Base-by-base conservation (phyloP, 768 basidiomycete genomes). In the Russula sp. region DNA sequence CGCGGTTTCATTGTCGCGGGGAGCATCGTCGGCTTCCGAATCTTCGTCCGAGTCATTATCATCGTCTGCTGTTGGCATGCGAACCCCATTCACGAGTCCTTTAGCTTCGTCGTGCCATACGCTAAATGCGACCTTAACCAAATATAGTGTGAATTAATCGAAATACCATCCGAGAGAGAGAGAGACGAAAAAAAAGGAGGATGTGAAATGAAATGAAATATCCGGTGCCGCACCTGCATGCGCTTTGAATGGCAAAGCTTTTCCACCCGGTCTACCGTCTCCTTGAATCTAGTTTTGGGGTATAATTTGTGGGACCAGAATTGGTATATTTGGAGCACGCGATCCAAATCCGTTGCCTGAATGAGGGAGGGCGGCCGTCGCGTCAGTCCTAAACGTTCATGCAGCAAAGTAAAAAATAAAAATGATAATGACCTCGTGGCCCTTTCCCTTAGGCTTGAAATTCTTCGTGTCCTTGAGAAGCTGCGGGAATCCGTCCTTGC, bases 281-380 rank as follows among this genome's bases (percentile, higher is more conserved):
- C 94, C 51, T 80, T 80, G 74, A 98, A 97, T 46, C 88, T 86
- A 5, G 84, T 87, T 71, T 89, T 92, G 5, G 97, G 97, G 72
- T 89, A 95, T 80, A 99, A 80, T 70, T 82, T 84, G 76, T 98
- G 97, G 4, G 93, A 83, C 97, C 97, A 99, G 70, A 94, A 90
- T 71, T 94, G 93, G 73, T 98, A 98, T 40, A 90, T 77, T 66
- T 87, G 84, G 60, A 98, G 78, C 16, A 98, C 76, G 44, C 89
- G 80, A 67, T 84, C 84, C 44, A 99, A 81, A 75, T 99, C 95
- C 57, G 83, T 75, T n/a, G 79, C 80, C 95, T 98, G 50, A 5
- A 30, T 30, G 28, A 30, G 28, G 28, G 28, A 60, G 1, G 14
- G 32, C 9, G 28, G 2, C 9, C 18, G 9, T n/a, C 63, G 50